Evolutionary conservation across 2,329 filamentous ascomycete species (phyloP), one percentile per base, ranked within the genome.

Genomic region (Penicillium corylophilum): DNA sequence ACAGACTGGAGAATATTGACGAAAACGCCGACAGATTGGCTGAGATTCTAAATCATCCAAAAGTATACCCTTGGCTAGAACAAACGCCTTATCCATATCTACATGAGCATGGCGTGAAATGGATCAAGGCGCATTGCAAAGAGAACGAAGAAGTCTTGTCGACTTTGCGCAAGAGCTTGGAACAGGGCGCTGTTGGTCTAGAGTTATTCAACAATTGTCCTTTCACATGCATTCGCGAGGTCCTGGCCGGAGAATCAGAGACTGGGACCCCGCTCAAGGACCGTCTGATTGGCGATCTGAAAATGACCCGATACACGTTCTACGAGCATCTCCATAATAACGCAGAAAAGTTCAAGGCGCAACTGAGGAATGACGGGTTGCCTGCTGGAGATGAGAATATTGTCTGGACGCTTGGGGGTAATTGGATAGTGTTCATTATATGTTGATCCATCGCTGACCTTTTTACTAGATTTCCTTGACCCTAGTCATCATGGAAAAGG

Each of bases 401-500:
- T 44, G 20, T 63, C 12, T 70, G 66, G 64, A 45, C 46, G 12
- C 16, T 67, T 28, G 64, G 62, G 38, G 54, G 63, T 66, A 58
- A 18, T 16, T 20, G 26, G 16, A n/a, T 31, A 5, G 44, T 16
- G 13, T 26, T n/a, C 22, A 16, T 4, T 49, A 6, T 38, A 5
- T 23, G 16, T 53, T 44, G 18, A 13, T 28, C 29, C n/a, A 15
- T 40, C 39, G 36, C 10, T 26, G 23, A 44, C 13, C n/a, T 31
- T 18, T 9, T 45, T 13, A 5, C 36, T 28, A 65, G 64, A 63
- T 44, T 63, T 52, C 26, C 56, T 69, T 6, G 41, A 57, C 4
- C 55, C 67, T 1, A 46, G 57, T 18, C 54, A 67, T 42, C 66
- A 70, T 18, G 57, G 64, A 1, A 54, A 52, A n/a, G 67, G 67